These are phyloP conservation scores for Boletus fagicola DNA, from an alignment of 768 basidiomycete genomes.

Conservation along the genomic window DNA sequence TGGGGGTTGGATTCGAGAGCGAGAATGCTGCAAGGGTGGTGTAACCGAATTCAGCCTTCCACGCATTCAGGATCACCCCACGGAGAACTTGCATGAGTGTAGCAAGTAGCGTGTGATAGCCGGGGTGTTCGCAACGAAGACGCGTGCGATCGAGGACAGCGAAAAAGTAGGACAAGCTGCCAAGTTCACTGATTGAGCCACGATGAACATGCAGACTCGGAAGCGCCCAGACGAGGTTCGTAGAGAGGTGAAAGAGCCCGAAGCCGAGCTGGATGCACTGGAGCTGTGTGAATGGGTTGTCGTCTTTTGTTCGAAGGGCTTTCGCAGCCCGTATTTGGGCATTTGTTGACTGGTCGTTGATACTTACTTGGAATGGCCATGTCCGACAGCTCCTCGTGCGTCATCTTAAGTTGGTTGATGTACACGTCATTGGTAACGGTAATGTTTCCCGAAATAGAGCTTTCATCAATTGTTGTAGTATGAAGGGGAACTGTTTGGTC, in stretches of 20 bases:
- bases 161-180: too few relatives aligned
- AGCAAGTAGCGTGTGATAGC: too few relatives aligned
- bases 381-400: too few relatives aligned
- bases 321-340: not conserved
- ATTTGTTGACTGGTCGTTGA: not conserved
- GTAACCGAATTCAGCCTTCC: constrained; percentile 27
- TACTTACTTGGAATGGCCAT: too few relatives aligned
- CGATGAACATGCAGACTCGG: not conserved
- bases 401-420: too few relatives aligned
- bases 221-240: not conserved
- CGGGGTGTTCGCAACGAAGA: too few relatives aligned
- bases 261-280: not conserved
- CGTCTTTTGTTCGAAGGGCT: not conserved
- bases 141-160: too few relatives aligned
- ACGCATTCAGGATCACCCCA: constrained; percentile 28
- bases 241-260: not conserved
- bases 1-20: constrained; percentile 14
- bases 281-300: not conserved
- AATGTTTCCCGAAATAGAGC: too few relatives aligned
- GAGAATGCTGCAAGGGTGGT: constrained; percentile 16
- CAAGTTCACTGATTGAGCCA: not conserved
- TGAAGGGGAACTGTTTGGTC: too few relatives aligned
- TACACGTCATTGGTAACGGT: too few relatives aligned
- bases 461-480: too few relatives aligned
- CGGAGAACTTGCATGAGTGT: too few relatives aligned